Evolutionary conservation across 2,329 filamentous ascomycete genomes (phyloP), one percentile per base, ranked within the genome.

Genomic region (Capronia americana): DNA sequence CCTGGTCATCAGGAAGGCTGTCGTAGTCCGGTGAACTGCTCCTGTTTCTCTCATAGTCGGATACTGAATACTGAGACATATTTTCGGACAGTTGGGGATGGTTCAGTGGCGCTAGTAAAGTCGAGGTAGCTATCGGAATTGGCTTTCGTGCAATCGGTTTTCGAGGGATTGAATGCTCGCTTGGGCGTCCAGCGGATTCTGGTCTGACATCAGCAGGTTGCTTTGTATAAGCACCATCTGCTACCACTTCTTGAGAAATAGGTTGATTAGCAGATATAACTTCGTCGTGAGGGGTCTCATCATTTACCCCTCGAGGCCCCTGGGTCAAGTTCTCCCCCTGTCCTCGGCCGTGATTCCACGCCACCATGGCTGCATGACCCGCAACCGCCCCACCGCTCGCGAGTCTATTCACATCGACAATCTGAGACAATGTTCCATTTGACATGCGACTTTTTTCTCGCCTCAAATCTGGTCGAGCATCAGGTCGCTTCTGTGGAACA

Each of bases 381-480:
- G 79, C 78, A 51, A 26, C 46, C 65, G 74, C 70, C 67, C 75
- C 61, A 72, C 75, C 44, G 24, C 53, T 64, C 24, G 63, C 65
- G 11, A 61, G 28, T 24, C 85, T 86, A 61, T 86, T 87, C 54
- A 90, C 90, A 71, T 89, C 90, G 34, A 87, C 88, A 75, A 98
- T 84, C 75, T 97, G 92, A 53, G 89, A 85, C 54, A 97, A 83
- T 0, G 94, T 98, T 0, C 88, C 88, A 71, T 85, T 86, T 28
- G 95, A 97, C 76, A 98, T 88, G 24, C 92, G 89, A 72, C 90
- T 93, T 72, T 92, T 95, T 59, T 91, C 92, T 70, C 88, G 88
- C 69, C 91, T 89, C 73, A 94, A 83, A 75, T 95, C 92, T 14
- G 90, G 87, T 32, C 92, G 89, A 65, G 92, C 87, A 72, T 91